These are phyloP conservation scores for Chrysanthemum lavandulifolium DNA, from an alignment of 129 eudicot genomes.

Conservation along the genomic window DNA sequence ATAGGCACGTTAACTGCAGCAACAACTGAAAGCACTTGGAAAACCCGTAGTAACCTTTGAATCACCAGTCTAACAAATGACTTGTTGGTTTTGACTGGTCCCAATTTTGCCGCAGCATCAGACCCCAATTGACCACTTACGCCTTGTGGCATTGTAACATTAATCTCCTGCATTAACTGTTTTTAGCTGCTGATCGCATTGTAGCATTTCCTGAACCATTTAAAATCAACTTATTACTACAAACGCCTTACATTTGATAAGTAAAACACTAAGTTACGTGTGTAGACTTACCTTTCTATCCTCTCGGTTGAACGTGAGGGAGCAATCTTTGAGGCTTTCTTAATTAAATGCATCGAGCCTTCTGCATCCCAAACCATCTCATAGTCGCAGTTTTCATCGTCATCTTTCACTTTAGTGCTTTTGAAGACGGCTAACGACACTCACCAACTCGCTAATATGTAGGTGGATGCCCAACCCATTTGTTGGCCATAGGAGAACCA, in stretches of 20 bases:
- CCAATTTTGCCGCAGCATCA: conserved; percentile 29
- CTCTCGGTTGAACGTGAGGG: conserved; percentile 45
- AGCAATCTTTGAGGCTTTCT: conserved; percentile 46
- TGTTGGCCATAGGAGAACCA: conserved; percentile 71
- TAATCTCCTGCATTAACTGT: conserved; percentile 47
- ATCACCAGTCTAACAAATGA: conserved; percentile 47
- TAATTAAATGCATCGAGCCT: conserved; percentile 89
- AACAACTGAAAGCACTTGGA: conserved; percentile 53
- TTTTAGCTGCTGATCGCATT: conserved; percentile 65
- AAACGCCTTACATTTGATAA: not conserved
- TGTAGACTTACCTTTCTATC: conserved; percentile 23
- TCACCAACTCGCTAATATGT: conserved; percentile 33
- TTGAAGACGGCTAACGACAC: conserved; percentile 31
- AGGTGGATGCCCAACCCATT: conserved; percentile 45
- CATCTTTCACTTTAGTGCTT: conserved; percentile 64
- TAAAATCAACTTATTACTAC: not conserved
- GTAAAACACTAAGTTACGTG: not conserved
- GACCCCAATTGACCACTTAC: conserved; percentile 37
- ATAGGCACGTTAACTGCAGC: conserved; percentile 86
- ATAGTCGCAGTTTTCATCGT: conserved; percentile 78
- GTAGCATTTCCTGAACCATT: conserved; percentile 67
- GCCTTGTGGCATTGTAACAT: conserved; percentile 42
- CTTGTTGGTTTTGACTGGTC: conserved; percentile 39
- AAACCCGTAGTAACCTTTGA: conserved; percentile 48
- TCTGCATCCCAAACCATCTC: conserved; percentile 99